Percentiles rank a stretch among this genome's conserved stretches.
Evolutionary conservation across 2,329 filamentous ascomycete species (phyloP).

Genomic region (Calonectria crousiana): DNA sequence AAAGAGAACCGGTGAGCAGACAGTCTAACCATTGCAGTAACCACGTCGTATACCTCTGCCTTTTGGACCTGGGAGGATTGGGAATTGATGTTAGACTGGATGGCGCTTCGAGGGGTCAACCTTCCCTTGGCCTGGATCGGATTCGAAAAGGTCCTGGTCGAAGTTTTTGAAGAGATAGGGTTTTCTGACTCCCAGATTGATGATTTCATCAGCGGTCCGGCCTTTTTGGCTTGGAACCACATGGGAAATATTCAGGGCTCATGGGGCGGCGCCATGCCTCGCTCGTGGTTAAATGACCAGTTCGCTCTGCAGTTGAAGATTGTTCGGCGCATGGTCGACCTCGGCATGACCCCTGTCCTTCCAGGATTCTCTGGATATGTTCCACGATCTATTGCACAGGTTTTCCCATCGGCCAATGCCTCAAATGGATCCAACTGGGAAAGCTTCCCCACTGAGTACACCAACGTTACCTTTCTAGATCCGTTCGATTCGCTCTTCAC

Average conservation of each 20-base stretch:
- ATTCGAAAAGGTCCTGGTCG: background rate
- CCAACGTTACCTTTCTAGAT: background rate
- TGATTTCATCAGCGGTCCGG: background rate
- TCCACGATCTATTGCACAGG: background rate
- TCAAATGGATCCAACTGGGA: background rate
- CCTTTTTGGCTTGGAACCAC: background rate
- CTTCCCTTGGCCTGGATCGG: background rate
- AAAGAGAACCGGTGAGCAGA: background rate
- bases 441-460: background rate
- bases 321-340: background rate
- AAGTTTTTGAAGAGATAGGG: background rate
- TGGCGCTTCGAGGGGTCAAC: background rate
- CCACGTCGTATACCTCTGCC: background rate
- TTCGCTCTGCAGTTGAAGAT: background rate
- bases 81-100: conserved; percentile 1
- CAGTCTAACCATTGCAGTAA: background rate
- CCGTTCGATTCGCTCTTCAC: background rate
- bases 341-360: background rate
- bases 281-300: background rate
- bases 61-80: conserved; percentile 1
- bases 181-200: background rate
- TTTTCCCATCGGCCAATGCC: background rate
- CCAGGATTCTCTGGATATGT: background rate
- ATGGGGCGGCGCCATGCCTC: background rate
- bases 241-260: conserved; percentile 1